Base-by-base conservation (phyloP, 2,329 filamentous ascomycete species). In the Uncinocarpus reesii region DNA sequence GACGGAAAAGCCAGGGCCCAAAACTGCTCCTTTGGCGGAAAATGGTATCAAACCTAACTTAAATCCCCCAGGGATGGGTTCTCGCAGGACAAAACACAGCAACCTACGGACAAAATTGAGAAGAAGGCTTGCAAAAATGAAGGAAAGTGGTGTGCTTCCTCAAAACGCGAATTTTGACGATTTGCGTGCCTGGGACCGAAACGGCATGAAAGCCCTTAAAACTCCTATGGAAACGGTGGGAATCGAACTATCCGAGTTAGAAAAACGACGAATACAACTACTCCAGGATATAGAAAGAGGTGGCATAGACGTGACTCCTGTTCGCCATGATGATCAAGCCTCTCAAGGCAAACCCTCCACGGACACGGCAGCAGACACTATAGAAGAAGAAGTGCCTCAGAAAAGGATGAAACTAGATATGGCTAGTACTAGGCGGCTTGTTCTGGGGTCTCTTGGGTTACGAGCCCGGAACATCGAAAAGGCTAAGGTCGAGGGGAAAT, bases 371-470 rank as follows among this genome's bases (percentile, higher is more conserved):
- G 18, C 20, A 18, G 21, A 18, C 15, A n/a, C 41, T 26, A 13
- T 38, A 13, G 42, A 40, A 26, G 23, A 29, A n/a, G 29, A 41
- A 40, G 29, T 53, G 28, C 47, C 58, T 10, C 63, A 59, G 31
- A 65, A 68, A 49, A 67, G 70, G 38, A 65, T 66, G 2, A 65
- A 60, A 15, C 62, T 81, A 28, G 75, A 81, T 57, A 48, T 86
- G 24, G 76, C 73, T 13, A 80, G 81, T 44, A 78, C 80, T 2
- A 75, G 78, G 46, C 76, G 85, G 54, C 69, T 89, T 49, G 63
- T 90, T 0, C 86, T 88, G 57, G 80, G 81, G 7, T 81, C 84
- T 5, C 70, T 90, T 2, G 86, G 84, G 2, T 64, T 87, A 7
- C 78, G 78, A 47, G 75, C 74, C 3, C 84, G 85, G 0, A 84